Percentiles rank a stretch among this genome's conserved stretches.
Conservation (phyloP, 805 yeast species). For the Naumovozyma baii region DNA sequence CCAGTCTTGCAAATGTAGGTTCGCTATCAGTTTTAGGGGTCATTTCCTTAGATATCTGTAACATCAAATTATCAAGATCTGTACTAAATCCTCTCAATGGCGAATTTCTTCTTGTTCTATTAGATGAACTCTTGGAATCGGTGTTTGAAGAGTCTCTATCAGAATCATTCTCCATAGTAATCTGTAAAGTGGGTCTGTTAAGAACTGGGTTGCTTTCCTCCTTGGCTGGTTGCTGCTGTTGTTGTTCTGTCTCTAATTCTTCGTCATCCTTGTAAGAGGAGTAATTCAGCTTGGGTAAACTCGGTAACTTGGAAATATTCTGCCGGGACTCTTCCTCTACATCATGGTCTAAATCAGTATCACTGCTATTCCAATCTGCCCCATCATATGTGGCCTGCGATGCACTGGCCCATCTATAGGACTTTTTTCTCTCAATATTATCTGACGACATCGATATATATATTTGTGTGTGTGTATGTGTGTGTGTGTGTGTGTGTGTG, state of each 20-base stretch:
- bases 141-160: background rate
- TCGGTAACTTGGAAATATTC: slow-evolving; percentile 12
- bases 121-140: background rate
- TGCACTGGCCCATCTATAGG: slow-evolving; percentile 36
- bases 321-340: slow-evolving; percentile 3
- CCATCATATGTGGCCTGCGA: slow-evolving; percentile 35
- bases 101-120: slow-evolving; percentile 1
- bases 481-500: too few relatives aligned
- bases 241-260: too few relatives aligned
- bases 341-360: slow-evolving; percentile 11
- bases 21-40: slow-evolving; percentile 11
- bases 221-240: background rate
- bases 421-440: slow-evolving; percentile 32
- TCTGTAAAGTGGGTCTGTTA: background rate
- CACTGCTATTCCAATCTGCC: slow-evolving; percentile 33
- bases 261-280: slow-evolving; percentile 3
- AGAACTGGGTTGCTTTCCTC: background rate
- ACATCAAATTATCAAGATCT: slow-evolving; percentile 25
- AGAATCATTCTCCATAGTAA: background rate
- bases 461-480: too few relatives aligned
- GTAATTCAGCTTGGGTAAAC: slow-evolving; percentile 21
- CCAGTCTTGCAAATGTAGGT: background rate
- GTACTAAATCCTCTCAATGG: slow-evolving; percentile 16
- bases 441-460: slow-evolving; percentile 10
- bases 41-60: slow-evolving; percentile 27